A percentile compares a stretch with the other conserved stretches of the same genome.
phyloP scores from a whole-genome alignment of 208 protist species.

The Acanthamoeba castellanii region DNA sequence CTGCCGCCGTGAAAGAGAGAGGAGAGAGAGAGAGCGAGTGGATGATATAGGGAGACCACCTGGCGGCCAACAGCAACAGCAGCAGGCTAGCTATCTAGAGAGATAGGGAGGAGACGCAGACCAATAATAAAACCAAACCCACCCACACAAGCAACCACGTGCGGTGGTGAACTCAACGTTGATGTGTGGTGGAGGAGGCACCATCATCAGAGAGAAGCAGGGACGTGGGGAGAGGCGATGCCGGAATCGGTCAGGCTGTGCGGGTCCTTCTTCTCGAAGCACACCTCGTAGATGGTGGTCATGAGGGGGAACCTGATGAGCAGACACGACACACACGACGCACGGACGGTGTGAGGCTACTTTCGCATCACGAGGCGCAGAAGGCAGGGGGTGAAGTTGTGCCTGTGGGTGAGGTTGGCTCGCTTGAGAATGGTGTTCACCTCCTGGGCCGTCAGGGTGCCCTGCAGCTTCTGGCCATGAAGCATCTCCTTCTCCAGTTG shows the following conservation, averaged over 20 bases:
- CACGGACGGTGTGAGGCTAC: too few species aligned
- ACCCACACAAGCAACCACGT: too few species aligned
- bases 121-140: not conserved
- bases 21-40: too few species aligned
- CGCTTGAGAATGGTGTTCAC: conserved; percentile 71
- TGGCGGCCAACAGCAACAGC: not conserved
- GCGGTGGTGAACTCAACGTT: too few species aligned
- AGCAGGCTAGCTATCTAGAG: not conserved
- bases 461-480: conserved; percentile 89
- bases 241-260: not conserved
- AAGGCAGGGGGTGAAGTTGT: not conserved
- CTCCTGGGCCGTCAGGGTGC: conserved; percentile 86
- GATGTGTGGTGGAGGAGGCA: too few species aligned
- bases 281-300: conserved; percentile 41
- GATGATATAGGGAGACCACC: not conserved
- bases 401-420: conserved; percentile 6
- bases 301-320: not conserved
- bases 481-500: conserved; percentile 87
- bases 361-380: too few species aligned
- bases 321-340: too few species aligned
- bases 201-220: not conserved
- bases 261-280: conserved; percentile 25
- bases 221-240: not conserved
- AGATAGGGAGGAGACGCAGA: not conserved
- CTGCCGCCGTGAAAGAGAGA: too few species aligned